Base-by-base conservation (phyloP, 163 green algal genomes). In the Smithsoniella earleae region DNA sequence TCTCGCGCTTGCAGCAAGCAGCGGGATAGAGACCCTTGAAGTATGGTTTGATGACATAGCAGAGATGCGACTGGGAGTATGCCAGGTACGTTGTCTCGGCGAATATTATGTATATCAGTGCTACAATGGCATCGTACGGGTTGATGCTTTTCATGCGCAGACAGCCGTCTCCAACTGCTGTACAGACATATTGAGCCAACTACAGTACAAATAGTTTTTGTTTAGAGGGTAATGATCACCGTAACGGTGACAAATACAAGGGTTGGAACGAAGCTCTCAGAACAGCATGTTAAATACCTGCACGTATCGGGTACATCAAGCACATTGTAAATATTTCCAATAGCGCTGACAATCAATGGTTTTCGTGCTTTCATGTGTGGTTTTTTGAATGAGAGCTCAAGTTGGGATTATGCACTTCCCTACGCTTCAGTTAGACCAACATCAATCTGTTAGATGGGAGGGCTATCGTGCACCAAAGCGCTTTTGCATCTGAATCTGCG, bases 11-110 rank as follows among this genome's bases (percentile, higher is more conserved):
- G 58, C 58, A 38, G 58, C 58, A 25, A 69, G 58, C 25, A 33
- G 58, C 10, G 58, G 58, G 16, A 30, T 43, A 25, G 58, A 69
- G 34, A 36, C 20, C 8, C 58, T 69, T 37, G 58, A 69, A 43
- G 25, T 34, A n/a, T 69, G 58, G 58, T 69, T 30, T 69, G 58
- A 69, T 13, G 58, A 69, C 25, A 69, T 69, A 38, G 58, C 58
- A 25, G 58, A 69, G 27, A 69, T 31, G 8, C 31, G 58, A 13
- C 25, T 69, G 31, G 58, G 58, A 5, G 27, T 69, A 34, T 69
- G 58, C 58, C 58, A 69, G 58, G 58, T 69, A 33, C 25, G 58
- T 28, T 25, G 5, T 13, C 34, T 16, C n/a, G 31, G 58, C 3
- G 40, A 36, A 5, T 38, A 4, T 28, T 30, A 16, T 34, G 18